Base-by-base conservation (phyloP, 2,329 filamentous ascomycete genomes). In the Aureobasidium sp. region DNA sequence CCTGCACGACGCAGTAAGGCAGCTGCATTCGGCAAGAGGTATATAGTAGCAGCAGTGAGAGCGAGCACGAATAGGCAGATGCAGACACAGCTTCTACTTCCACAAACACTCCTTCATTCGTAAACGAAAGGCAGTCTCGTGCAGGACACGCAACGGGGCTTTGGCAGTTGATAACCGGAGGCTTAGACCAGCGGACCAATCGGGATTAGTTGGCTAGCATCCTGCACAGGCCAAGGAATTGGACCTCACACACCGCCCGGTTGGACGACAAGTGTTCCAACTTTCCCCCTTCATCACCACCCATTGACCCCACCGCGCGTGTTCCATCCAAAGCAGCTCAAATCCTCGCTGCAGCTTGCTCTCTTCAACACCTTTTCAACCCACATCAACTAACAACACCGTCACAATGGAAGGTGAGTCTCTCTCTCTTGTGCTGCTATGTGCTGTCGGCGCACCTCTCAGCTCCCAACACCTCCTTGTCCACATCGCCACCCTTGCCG, bases 381-480 rank as follows among this genome's bases (percentile, higher is more conserved):
- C 25, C 47, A 39, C 50, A 61, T 55, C 48, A 16, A 61, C 59
- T 34, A 47, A 54, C 34, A 61, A 54, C 63, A 65, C 66, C 68
- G 66, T 61, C 68, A 64, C 66, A 64, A 71, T 71, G 69, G 69
- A 71, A 66, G 69, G 69, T 71, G 69, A 67, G 67, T 59, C 34
- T 59, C 42, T n/a, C 44, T 32, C 16, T 21, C 1, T 42, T 25
- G 13, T 30, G 44, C 50, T 30, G 16, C n/a, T 7, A 11, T 8
- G 50, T 54, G 50, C 50, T 59, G 57, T 63, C 42, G 30, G 59
- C 60, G 58, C 63, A 27, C 53, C 39, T 39, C 60, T 58, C 59
- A 53, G 30, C 63, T 30, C 44, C 39, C 39, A 37, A 47, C 58
- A n/a, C 25, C 32, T 61, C 39, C 13, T 37, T 16, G 29, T 45